Percentiles rank a stretch among this genome's conserved stretches.
phyloP scores from a whole-genome alignment of 2,329 filamentous ascomycete genomes.

The Neopestalotiopsis sp. region DNA sequence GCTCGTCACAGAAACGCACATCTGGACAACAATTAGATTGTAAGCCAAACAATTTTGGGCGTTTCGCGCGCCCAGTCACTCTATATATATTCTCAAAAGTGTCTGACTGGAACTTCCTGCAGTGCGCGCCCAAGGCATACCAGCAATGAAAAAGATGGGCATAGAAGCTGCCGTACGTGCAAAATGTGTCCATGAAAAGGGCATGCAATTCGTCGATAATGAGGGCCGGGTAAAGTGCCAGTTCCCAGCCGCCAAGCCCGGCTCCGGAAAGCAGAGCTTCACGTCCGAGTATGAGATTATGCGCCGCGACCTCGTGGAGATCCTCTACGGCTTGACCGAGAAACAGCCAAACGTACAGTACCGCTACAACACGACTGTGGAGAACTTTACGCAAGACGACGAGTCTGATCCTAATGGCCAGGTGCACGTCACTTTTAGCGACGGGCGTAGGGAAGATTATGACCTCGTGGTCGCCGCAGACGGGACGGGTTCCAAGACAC shows the following conservation, averaged over 20 bases:
- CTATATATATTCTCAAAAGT: too few relatives aligned
- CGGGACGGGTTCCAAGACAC: conserved; percentile 53
- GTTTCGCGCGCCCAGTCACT: too few relatives aligned
- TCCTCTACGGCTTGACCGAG: conserved; percentile 49
- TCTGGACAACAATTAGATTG: conserved; percentile 33
- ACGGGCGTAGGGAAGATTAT: conserved; percentile 46
- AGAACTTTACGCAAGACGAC: conserved; percentile 31
- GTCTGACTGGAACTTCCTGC: too few relatives aligned
- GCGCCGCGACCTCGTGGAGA: conserved; percentile 55
- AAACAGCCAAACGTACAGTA: conserved; percentile 35
- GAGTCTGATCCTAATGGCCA: conserved; percentile 25
- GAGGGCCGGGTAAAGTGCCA: conserved; percentile 42
- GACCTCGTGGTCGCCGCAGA: conserved; percentile 62
- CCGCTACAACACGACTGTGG: conserved; percentile 36
- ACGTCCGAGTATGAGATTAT: conserved; percentile 66
- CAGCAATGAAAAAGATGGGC: conserved; percentile 31
- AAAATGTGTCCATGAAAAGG: conserved; percentile 49
- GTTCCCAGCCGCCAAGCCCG: conserved; percentile 44
- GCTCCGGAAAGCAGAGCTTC: conserved; percentile 47
- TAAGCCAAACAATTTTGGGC: neutral
- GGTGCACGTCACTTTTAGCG: conserved; percentile 45
- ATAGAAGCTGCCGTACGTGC: conserved; percentile 24
- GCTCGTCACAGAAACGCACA: conserved; percentile 26
- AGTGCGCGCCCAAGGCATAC: conserved; percentile 29
- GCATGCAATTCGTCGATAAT: conserved; percentile 50